Percentiles rank a stretch among this genome's conserved stretches.
These are phyloP conservation scores for Chlorella ohadii DNA, from an alignment of 139 green algal genomes.

Conservation along the genomic window DNA sequence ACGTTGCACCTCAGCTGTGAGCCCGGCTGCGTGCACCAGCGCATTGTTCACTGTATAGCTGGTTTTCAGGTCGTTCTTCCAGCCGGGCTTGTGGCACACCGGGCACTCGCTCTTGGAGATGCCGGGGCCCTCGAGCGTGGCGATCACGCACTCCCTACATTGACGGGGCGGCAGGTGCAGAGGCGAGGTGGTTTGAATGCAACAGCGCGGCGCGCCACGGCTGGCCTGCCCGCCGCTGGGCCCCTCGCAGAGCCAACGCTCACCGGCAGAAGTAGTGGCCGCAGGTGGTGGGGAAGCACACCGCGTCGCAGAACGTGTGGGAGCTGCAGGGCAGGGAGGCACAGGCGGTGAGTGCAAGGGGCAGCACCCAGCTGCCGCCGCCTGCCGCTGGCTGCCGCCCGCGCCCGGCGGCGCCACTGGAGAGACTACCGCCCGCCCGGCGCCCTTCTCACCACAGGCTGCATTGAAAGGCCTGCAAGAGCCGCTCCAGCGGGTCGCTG, in stretches of 20 bases:
- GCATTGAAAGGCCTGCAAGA: too few species aligned
- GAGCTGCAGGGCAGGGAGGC: background rate
- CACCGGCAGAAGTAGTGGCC: constrained; percentile 71
- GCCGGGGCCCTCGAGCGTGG: constrained; percentile 65
- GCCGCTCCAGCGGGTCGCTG: too few species aligned
- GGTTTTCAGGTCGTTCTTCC: constrained; percentile 66
- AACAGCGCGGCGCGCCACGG: too few species aligned
- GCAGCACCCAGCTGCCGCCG: background rate
- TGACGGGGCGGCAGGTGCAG: background rate
- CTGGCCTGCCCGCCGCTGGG: too few species aligned
- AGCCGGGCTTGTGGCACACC: constrained; percentile 57
- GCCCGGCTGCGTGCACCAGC: background rate
- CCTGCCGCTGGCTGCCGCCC: background rate
- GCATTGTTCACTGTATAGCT: constrained; percentile 47
- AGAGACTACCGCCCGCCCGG: too few species aligned
- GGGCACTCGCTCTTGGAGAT: constrained; percentile 72
- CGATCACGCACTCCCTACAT: constrained; percentile 62
- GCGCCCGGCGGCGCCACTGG: background rate
- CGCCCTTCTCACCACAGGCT: too few species aligned
- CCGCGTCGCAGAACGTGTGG: background rate
- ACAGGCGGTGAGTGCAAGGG: background rate
- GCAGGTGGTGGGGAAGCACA: constrained; percentile 34
- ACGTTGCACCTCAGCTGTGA: background rate
- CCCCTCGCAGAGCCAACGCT: background rate
- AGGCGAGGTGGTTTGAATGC: background rate